Evolutionary conservation across 2,329 filamentous ascomycete species (phyloP), one percentile per base, ranked within the genome.

Genomic region (Epichloe glyceriae): DNA sequence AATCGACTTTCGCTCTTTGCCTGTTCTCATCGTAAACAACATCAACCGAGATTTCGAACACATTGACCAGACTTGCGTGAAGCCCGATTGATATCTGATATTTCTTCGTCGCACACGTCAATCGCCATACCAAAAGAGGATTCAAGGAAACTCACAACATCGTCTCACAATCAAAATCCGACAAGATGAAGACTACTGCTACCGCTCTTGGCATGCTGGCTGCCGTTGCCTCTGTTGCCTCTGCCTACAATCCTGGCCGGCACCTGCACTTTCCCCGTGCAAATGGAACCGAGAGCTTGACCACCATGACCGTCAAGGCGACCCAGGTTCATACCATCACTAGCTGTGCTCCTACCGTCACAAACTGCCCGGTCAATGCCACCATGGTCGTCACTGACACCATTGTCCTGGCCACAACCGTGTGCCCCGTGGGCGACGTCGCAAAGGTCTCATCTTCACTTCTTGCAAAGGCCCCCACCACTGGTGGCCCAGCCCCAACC

Each of bases 301-400:
- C 69, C 49, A 72, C 71, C 38, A 55, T 71, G 53, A 71, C 75
- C 57, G 69, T 80, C 67, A 71, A 73, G 69, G 67, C 71, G 62
- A 80, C 76, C 52, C 66, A 76, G 62, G 66, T 78, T 56, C 67
- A 74, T 54, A 81, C 78, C 64, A 70, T 80, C 66, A 80, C 72
- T 59, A 78, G 74, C 52, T 81, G 78, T 62, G 74, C 70, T 55
- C 68, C 78, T 51, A 75, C 73, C 51, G 71, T 79, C 61, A 78
- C 76, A 64, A 68, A 79, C 77, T 82, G 78, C 66, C 69, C 70
- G 50, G 64, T 47, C 51, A 49, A 60, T 52, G 45, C 61, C 54
- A 61, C 64, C 20, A 54, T 60, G 50, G 56, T 65, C 46, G 62
- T 67, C 53, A 72, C 70, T 52, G 60, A 70, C 58, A 69, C 66